Percentiles rank a stretch among this genome's conserved stretches.
These are phyloP conservation scores for Huiozyma sinensis DNA, from an alignment of 805 yeast species.

Conservation along the genomic window DNA sequence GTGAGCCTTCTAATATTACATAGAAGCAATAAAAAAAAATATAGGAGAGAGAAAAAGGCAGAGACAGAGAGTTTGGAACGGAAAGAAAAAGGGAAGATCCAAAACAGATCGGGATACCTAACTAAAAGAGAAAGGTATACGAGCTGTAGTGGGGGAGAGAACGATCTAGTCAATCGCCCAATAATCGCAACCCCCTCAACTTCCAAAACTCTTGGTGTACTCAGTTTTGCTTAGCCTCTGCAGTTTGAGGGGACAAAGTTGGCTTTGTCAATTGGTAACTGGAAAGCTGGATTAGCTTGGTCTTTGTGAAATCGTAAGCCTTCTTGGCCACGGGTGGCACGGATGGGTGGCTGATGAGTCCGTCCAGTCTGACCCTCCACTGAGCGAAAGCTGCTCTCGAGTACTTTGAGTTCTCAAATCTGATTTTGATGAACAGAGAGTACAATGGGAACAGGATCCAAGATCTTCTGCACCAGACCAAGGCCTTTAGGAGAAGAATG, in stretches of 20 bases:
- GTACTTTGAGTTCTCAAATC: conserved; percentile 66
- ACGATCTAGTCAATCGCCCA: neutral
- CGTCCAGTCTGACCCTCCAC: conserved; percentile 58
- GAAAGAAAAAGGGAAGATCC: neutral
- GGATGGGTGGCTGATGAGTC: conserved; percentile 41
- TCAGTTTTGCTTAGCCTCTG: conserved; percentile 2
- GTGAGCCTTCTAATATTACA: too few relatives aligned
- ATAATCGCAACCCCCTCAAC: neutral
- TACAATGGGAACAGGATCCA: conserved; percentile 47
- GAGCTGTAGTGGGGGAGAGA: too few relatives aligned
- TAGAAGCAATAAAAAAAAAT: too few relatives aligned
- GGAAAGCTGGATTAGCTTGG: conserved; percentile 7
- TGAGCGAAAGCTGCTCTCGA: conserved; percentile 59
- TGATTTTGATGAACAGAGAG: conserved; percentile 56
- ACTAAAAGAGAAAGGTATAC: too few relatives aligned
- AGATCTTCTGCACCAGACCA: conserved; percentile 53
- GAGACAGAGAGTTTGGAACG: neutral
- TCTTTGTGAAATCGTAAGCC: conserved; percentile 6
- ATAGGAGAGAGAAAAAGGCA: too few relatives aligned
- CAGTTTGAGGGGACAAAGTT: neutral
- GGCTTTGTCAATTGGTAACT: conserved; percentile 7
- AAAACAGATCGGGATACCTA: neutral
- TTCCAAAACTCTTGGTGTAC: neutral
- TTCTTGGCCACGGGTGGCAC: conserved; percentile 41
- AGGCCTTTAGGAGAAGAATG: conserved; percentile 39